phyloP scores from a whole-genome alignment of 495 filamentous ascomycete genomes.

The Penicillium mononematosum region DNA sequence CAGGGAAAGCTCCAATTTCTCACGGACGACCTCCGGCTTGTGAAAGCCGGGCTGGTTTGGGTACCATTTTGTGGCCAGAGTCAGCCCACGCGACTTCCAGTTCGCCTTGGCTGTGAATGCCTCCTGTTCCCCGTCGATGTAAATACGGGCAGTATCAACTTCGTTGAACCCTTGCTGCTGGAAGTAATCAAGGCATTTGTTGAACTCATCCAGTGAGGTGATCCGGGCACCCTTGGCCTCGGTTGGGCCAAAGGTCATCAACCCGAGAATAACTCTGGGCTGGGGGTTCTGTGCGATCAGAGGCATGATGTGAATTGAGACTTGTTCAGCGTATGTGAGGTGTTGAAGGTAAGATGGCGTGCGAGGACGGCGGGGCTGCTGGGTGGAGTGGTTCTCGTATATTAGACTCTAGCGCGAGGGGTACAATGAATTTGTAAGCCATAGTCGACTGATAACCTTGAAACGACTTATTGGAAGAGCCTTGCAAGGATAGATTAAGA shows the following conservation, averaged over 20 bases:
- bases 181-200: slow-evolving; percentile 63
- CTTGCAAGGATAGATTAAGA: background rate
- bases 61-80: slow-evolving; percentile 81
- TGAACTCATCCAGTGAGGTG: slow-evolving; percentile 65
- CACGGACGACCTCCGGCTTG: slow-evolving; percentile 57
- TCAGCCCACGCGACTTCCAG: slow-evolving; percentile 82
- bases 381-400: slow-evolving; percentile 11
- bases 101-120: slow-evolving; percentile 71
- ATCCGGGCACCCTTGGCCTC: slow-evolving; percentile 62
- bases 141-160: slow-evolving; percentile 75
- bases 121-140: slow-evolving; percentile 75
- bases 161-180: slow-evolving; percentile 74
- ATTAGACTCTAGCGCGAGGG: background rate
- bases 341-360: slow-evolving; percentile 9
- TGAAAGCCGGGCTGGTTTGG: slow-evolving; percentile 59
- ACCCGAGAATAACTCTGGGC: slow-evolving; percentile 56
- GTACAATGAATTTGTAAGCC: background rate
- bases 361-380: slow-evolving; percentile 15
- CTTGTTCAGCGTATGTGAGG: background rate
- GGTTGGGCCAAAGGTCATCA: slow-evolving; percentile 61
- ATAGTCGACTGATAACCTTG: background rate
- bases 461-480: background rate
- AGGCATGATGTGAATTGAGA: slow-evolving; percentile 43
- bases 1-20: slow-evolving; percentile 62
- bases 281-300: slow-evolving; percentile 52